Conservation (phyloP, 225 moss, liverwort and hornwort species). For the Sphagnum tenellum region DNA sequence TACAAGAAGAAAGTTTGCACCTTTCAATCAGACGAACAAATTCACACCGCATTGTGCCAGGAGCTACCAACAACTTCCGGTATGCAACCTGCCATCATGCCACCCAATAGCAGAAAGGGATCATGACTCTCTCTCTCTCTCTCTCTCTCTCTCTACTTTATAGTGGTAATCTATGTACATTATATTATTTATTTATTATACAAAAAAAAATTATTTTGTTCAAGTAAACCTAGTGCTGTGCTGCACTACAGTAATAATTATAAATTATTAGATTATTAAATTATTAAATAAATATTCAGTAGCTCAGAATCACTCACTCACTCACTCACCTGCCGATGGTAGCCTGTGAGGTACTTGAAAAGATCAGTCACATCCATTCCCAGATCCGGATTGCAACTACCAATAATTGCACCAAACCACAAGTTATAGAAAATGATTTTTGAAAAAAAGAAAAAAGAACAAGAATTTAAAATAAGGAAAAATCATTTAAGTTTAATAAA, state of each 20-base stretch:
- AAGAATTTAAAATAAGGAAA: too few relatives aligned
- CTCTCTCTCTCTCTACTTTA: too few relatives aligned
- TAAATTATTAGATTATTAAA: background rate
- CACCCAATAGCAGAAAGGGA: background rate
- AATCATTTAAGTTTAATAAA: too few relatives aligned
- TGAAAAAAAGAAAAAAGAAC: too few relatives aligned
- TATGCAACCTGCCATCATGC: constrained; percentile 31
- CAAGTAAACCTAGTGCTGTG: too few relatives aligned
- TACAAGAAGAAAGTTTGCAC: background rate
- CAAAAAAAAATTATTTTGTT: too few relatives aligned
- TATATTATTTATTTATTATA: too few relatives aligned
- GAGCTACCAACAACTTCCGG: constrained; percentile 50
- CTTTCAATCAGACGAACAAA: constrained; percentile 43
- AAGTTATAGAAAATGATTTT: too few relatives aligned
- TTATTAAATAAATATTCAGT: background rate
- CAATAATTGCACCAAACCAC: background rate
- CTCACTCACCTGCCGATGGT: constrained; percentile 44
- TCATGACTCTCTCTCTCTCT: too few relatives aligned
- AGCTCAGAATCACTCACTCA: background rate
- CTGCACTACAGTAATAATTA: background rate
- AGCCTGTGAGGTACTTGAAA: constrained; percentile 54
- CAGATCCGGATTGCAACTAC: constrained; percentile 45
- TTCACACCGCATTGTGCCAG: constrained; percentile 45
- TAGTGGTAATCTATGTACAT: too few relatives aligned
- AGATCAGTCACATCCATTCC: constrained; percentile 58